Evolutionary conservation across 2,329 filamentous ascomycete genomes (phyloP), one percentile per base, ranked within the genome.

Genomic region (Didymella pomorum): DNA sequence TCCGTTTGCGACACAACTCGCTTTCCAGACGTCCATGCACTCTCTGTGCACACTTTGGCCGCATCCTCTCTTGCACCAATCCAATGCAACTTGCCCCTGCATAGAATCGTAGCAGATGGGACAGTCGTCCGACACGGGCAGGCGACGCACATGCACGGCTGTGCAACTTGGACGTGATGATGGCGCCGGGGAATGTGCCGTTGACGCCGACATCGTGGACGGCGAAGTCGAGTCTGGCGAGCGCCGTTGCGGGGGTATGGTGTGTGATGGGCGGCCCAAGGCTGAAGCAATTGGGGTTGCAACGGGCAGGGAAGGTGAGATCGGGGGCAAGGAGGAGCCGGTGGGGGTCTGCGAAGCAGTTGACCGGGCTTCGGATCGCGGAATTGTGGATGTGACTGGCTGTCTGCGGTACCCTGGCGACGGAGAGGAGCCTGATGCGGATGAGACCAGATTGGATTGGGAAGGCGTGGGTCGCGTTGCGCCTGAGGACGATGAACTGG

Each of bases 101-200:
- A 61, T 31, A 6, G 59, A 56, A 2, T 65, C 48, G 29, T 64
- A 58, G 51, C 67, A 72, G 16, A 71, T 71, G 6, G 65, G 50
- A n/a, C 68, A 71, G 3, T 63, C 52, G 18, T 61, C 58, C 16
- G 62, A 29, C 3, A 72, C 23, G 20, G 61, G 33, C 1, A 54
- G 35, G 18, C 69, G 69, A 8, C 55, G 67, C 14, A 60, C 64
- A 37, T 71, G 69, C 1, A 35, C 16, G 10, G 20, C 33, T 6
- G 35, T 23, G 53, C 64, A 67, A 12, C 7, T 21, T 10, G 41
- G 23, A 16, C 26, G 26, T 28, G 26, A 28, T 8, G 26, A 8
- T 28, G 26, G 26, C 7, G 26, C 7, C 7, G 26, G 7, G 26
- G 26, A 9, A 2, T 10, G 26, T 28, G 5, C 26, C 26, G 5